Evolutionary conservation across 2,329 filamentous ascomycete genomes (phyloP), one percentile per base, ranked within the genome.

Genomic region (Lachnellula subtilissima): DNA sequence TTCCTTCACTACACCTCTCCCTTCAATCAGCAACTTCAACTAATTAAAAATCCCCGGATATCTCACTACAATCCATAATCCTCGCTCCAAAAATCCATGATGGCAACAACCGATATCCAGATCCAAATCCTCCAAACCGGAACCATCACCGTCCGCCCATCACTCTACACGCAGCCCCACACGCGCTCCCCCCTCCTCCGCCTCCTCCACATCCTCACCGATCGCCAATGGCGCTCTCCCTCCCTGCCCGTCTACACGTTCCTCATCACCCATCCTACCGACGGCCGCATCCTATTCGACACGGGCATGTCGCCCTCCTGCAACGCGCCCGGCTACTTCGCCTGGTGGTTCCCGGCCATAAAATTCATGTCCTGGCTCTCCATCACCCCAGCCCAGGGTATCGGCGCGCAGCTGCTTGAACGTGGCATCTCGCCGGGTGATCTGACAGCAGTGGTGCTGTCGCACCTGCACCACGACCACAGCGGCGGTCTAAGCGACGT

Each of bases 391-490:
- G 25, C 54, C 4, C 52, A 61, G 15, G 56, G 60, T 6, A 47
- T 64, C n/a, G 54, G 32, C 12, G 39, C 25, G 6, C 56, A 57
- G 32, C 53, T 64, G 9, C 22, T 12, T 7, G 25, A 47, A 17
- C 48, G 40, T 70, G 75, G 19, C 5, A 23, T 63, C 12, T 50
- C 55, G 25, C 19, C 64, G 0, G 55, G 52, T n/a, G 59, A 64
- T 17, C 54, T 69, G 5, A 64, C 69, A 54, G 64, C 64, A 23
- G 60, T 69, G 25, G 54, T 70, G 19, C 19, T 70, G 0, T 65
- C 60, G 23, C 69, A 71, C 53, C 55, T 71, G 9, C 68, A 71
- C 54, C 60, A 69, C 54, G 67, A 69, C 54, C 67, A 69, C 42
- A 57, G 59, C 2, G 67, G 66, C n/a, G 60, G 58, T 1, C 52